A percentile compares a stretch with the other conserved stretches of the same genome.
phyloP scores from a whole-genome alignment of 768 basidiomycete species.

The Pulveroboletus sp. region DNA sequence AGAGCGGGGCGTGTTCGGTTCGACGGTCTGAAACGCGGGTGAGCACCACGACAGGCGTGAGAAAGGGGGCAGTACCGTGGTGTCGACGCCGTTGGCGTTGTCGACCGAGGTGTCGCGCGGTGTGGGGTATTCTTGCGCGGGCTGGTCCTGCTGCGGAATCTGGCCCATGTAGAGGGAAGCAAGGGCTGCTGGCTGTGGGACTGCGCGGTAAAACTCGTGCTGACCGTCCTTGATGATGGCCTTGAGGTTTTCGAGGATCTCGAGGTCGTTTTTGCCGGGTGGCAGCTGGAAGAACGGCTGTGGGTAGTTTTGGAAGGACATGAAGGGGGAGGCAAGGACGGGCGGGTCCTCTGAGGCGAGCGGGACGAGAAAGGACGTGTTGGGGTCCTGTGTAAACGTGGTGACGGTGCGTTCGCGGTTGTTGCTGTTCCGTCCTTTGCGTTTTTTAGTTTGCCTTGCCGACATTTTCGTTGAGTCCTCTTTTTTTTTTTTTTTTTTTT shows the following conservation, averaged over 20 bases:
- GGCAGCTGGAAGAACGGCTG: constrained; percentile 35
- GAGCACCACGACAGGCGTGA: constrained; percentile 1
- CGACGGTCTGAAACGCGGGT: constrained; percentile 21
- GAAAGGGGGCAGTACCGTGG: constrained; percentile 28
- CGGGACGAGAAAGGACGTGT: constrained; percentile 50
- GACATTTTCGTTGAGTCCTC: too few species aligned
- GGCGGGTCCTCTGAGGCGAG: constrained; percentile 51
- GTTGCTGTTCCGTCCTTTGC: constrained; percentile 51
- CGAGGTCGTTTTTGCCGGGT: constrained; percentile 64
- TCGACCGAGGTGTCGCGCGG: constrained; percentile 14
- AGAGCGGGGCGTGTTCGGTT: constrained; percentile 25
- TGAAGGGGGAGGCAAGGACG: constrained; percentile 40
- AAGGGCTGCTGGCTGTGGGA: constrained; percentile 63
- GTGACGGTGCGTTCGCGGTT: constrained; percentile 68
- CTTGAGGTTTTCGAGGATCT: constrained; percentile 74
- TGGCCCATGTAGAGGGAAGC: constrained; percentile 63
- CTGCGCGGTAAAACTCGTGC: constrained; percentile 66
- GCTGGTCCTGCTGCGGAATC: constrained; percentile 35
- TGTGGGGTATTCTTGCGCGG: constrained; percentile 18
- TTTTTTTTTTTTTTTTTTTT: too few species aligned
- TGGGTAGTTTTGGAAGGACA: constrained; percentile 36
- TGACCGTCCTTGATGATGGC: constrained; percentile 67
- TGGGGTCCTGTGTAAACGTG: constrained; percentile 60
- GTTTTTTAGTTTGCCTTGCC: constrained; percentile 63
- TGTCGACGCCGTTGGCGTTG: constrained; percentile 7